Evolutionary conservation across 2,329 filamentous ascomycete genomes (phyloP).

Genomic region (Calonectria leucothoes): DNA sequence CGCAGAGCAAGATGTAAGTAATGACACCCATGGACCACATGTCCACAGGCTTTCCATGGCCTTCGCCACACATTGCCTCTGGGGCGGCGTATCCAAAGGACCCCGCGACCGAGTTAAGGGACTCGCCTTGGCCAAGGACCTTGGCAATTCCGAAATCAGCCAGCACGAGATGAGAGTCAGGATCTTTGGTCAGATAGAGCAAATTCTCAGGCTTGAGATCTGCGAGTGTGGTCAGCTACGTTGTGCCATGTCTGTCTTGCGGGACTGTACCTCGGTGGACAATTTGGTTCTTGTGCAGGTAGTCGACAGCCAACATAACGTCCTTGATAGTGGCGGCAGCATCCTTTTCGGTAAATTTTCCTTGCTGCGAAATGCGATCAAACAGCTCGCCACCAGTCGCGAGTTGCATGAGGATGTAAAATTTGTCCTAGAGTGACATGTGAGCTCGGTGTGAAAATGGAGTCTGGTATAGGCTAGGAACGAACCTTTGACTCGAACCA

Average conservation of each 20-base stretch:
- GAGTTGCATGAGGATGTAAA: slow-evolving; percentile 98
- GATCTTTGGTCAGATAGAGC: slow-evolving; percentile 84
- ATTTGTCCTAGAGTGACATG: slow-evolving; percentile 81
- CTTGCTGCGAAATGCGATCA: slow-evolving; percentile 97
- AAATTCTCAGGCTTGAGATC: slow-evolving; percentile 99
- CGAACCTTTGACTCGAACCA: slow-evolving; percentile 98
- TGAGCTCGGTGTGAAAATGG: neutral
- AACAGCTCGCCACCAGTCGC: slow-evolving; percentile 97
- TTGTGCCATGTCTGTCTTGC: neutral
- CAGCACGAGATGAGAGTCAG: slow-evolving; percentile 87
- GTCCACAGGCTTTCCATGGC: slow-evolving; percentile 97
- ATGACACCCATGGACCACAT: slow-evolving; percentile 99
- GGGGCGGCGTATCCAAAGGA: slow-evolving; percentile 98
- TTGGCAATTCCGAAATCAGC: slow-evolving; percentile 99
- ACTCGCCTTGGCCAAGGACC: slow-evolving; percentile 89
- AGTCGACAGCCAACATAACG: slow-evolving; percentile 91
- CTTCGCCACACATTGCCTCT: slow-evolving; percentile 97
- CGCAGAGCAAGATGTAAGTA: slow-evolving; percentile 98
- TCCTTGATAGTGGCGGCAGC: slow-evolving; percentile 95
- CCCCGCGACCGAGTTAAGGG: slow-evolving; percentile 97
- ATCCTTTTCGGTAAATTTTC: slow-evolving; percentile 98
- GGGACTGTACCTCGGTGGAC: slow-evolving; percentile 86
- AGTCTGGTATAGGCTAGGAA: slow-evolving; percentile 8
- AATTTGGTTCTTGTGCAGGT: slow-evolving; percentile 93
- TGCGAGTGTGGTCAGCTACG: slow-evolving; percentile 49